Base-by-base conservation (phyloP, 2,329 filamentous ascomycete species). In the Fusarium tuaranense region DNA sequence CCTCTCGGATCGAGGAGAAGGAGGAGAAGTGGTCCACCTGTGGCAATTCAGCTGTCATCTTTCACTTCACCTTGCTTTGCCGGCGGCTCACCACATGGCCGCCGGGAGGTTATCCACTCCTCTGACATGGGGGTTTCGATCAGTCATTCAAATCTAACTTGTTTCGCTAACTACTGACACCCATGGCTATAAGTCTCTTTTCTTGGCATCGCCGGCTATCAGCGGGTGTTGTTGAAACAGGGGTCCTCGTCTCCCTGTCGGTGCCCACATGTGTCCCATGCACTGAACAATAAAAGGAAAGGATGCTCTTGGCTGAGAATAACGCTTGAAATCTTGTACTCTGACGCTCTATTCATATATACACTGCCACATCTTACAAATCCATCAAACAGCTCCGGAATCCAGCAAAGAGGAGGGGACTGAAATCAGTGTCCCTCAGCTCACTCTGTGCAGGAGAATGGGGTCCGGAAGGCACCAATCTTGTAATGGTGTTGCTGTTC, bases 401-500 rank as follows among this genome's bases (percentile, higher is more conserved):
- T 20, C 27, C 27, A 32, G 27, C 51, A 46, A 20, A 53, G 18
- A 55, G 18, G 27, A 53, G 51, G 27, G 51, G 51, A 55, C 27
- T 32, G 10, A 32, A 32, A 32, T 3, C 5, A 51, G 25, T 20
- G 18, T 32, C 51, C 51, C 51, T 20, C 18, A 32, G 51, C 51
- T 55, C 51, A 55, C 51, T 55, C 51, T 13, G 51, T 55, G 34
- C 61, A 63, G 18, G 25, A 25, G 30, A 51, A 61, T 13, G 68
- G 68, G 6, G 46, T 59, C 13, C 68, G 51, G 16, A 48, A 46
- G 7, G 63, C 59, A 18, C 68, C 68, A 20, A 57, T 46, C 6
- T 58, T 27, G 44, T 63, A 70, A 25, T 70, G 68, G 16, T 59
- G 25, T 70, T 70, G 58, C 68, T 70, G 18, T 13, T 14, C 16